Conservation (phyloP, 2,329 filamentous ascomycete genomes). For the Pyricularia grisea region DNA sequence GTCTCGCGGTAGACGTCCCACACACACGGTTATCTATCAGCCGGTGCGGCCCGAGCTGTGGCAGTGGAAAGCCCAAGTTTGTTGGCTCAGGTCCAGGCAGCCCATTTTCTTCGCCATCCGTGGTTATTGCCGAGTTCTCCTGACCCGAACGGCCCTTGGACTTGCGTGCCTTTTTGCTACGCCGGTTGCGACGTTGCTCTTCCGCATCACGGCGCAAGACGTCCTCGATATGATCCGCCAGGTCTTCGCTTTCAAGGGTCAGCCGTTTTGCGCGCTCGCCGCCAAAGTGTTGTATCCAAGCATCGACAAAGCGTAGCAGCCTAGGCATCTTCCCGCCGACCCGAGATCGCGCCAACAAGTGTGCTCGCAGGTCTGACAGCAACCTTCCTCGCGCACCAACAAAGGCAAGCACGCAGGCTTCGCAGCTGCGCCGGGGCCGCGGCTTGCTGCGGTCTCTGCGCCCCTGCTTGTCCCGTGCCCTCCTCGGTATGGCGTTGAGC, state of each 20-base stretch:
- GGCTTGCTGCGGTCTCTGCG: not conserved
- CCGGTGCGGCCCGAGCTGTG: not conserved
- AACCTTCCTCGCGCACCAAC: conserved; percentile 32
- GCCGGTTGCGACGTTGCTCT: not conserved
- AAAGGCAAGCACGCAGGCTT: conserved; percentile 42
- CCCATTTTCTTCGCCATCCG: not conserved
- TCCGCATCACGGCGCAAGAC: not conserved
- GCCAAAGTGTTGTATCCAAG: conserved; percentile 26
- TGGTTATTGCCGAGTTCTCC: not conserved
- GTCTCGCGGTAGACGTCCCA: not conserved
- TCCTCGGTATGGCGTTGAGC: not conserved
- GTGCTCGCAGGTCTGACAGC: conserved; percentile 35
- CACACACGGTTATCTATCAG: not conserved
- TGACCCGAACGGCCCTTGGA: not conserved
- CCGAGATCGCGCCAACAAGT: conserved; percentile 26
- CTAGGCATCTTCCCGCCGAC: conserved; percentile 6
- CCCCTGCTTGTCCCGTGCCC: not conserved
- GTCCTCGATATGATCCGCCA: not conserved
- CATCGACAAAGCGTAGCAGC: conserved; percentile 23
- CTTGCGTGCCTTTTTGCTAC: not conserved
- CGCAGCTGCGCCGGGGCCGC: conserved; percentile 23
- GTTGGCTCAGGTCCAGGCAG: not conserved
- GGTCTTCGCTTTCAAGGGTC: not conserved
- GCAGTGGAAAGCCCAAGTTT: not conserved
- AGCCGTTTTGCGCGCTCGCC: not conserved